These are phyloP conservation scores for Krasilnikovozyma curviuscula DNA, from an alignment of 768 basidiomycete species.

Conservation along the genomic window DNA sequence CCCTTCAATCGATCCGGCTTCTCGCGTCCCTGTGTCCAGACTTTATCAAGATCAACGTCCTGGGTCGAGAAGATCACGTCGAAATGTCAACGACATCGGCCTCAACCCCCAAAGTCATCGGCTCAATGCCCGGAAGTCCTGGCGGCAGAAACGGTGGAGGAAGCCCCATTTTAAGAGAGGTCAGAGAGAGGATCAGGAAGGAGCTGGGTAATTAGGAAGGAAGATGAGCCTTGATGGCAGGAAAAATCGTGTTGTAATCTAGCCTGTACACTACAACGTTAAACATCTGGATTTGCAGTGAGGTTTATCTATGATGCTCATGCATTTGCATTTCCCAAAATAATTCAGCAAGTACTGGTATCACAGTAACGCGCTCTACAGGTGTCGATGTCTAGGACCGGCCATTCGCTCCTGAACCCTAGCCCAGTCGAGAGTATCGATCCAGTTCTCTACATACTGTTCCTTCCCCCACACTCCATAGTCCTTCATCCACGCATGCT, in stretches of 20 bases:
- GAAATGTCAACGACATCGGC: slow-evolving; percentile 21
- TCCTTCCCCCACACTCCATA: slow-evolving; percentile 13
- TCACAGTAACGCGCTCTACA: too few species aligned
- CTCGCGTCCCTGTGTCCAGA: slow-evolving; percentile 24
- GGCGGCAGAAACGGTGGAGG: slow-evolving; percentile 18
- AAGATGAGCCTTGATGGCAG: too few species aligned
- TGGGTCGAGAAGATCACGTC: slow-evolving; percentile 23
- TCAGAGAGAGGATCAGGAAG: slow-evolving; percentile 25
- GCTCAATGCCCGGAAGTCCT: slow-evolving; percentile 17
- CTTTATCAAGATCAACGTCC: slow-evolving; percentile 20
- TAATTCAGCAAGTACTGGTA: too few species aligned
- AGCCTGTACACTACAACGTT: too few species aligned
- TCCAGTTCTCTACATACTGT: slow-evolving; percentile 7
- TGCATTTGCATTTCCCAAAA: too few species aligned
- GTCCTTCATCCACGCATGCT: slow-evolving; percentile 8
- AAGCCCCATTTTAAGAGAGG: slow-evolving; percentile 21
- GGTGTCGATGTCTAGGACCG: too few species aligned
- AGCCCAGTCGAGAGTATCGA: slow-evolving; percentile 10
- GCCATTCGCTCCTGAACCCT: slow-evolving; percentile 3
- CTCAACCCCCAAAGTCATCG: background rate
- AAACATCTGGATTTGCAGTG: too few species aligned
- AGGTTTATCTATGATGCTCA: too few species aligned
- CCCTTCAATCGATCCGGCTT: slow-evolving; percentile 22
- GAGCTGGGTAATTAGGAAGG: slow-evolving; percentile 16
- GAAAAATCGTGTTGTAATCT: too few species aligned